phyloP scores from a whole-genome alignment of 306 rosid species.

The Canavalia gladiata region DNA sequence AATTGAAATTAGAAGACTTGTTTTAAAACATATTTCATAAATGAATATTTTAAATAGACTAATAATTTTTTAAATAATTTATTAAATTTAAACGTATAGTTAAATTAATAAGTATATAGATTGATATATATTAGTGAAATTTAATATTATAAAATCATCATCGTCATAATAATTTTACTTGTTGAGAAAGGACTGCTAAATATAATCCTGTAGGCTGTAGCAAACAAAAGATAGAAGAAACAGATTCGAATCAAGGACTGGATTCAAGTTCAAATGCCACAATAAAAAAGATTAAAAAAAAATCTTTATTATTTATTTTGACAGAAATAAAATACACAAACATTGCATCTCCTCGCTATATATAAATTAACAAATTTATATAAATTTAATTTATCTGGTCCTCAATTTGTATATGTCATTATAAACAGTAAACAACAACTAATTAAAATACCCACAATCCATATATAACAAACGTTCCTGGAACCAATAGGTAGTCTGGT shows the following conservation, averaged over 20 bases:
- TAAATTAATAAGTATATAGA: no score
- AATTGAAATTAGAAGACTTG: no score
- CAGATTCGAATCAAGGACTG: neutral
- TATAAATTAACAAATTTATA: constrained; percentile 36
- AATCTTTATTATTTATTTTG: constrained; percentile 18
- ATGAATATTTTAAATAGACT: no score
- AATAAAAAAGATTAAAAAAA: neutral
- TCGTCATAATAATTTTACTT: neutral
- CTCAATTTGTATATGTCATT: constrained; percentile 31
- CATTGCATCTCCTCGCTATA: constrained; percentile 33
- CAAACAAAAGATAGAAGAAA: neutral
- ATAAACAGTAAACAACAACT: constrained; percentile 27
- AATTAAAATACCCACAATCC: constrained; percentile 16
- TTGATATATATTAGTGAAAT: no score
- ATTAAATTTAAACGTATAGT: no score
- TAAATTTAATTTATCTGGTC: constrained; percentile 6
- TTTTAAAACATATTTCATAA: no score
- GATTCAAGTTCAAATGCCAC: neutral
- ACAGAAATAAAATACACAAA: constrained; percentile 47
- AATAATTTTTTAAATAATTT: no score
- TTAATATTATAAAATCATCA: no score
- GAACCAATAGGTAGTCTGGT: constrained; percentile 15
- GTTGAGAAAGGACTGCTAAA: neutral
- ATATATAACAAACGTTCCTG: constrained; percentile 36
- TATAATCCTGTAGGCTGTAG: neutral